Base-by-base conservation (phyloP, 2,329 filamentous ascomycete species). In the Hypoxylon rubiginosum region DNA sequence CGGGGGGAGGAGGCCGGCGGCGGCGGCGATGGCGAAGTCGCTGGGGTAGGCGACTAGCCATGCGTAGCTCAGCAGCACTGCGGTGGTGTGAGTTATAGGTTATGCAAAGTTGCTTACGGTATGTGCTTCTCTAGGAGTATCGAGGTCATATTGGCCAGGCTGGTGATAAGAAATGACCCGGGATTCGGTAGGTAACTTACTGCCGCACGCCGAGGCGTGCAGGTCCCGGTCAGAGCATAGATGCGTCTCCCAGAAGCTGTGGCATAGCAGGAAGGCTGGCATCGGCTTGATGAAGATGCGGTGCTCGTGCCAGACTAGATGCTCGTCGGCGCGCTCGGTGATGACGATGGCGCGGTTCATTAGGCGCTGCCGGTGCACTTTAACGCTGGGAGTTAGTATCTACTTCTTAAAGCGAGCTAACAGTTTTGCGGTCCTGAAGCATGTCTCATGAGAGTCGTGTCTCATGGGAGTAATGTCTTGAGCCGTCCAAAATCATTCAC, bases 21-120 rank as follows among this genome's bases (percentile, higher is more conserved):
- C 73, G 8, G 68, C 57, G 8, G 79, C 80, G 13, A 81, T 72
- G 6, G 67, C 50, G 62, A 82, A 76, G 68, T 84, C 82, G 50
- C 77, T 77, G 50, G 77, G 72, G 63, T 79, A 73, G 30, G 70
- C 57, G 46, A 84, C 75, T 6, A 84, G 74, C 73, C 79, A 80
- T 11, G 72, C 66, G 64, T 83, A 84, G 2, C 80, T 80, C 1
- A 79, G 73, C 0, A 84, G 66, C 56, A 82, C 46, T 49, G 13
- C 8, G 46, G 21, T 8, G 19, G 10, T 13, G 19, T 24, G 43
- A 15, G 34, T 36, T 36, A 30, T 34, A 13, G 2, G 32, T 4
- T 34, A 34, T 34, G 9, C 11, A 6, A 34, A 3, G 7, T 34
- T 28, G 10, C 9, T 4, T 34, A 34, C 10, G 34, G 13, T 41